phyloP scores from a whole-genome alignment of 2,329 filamentous ascomycete genomes.

The Dothideomycetidae sp. region DNA sequence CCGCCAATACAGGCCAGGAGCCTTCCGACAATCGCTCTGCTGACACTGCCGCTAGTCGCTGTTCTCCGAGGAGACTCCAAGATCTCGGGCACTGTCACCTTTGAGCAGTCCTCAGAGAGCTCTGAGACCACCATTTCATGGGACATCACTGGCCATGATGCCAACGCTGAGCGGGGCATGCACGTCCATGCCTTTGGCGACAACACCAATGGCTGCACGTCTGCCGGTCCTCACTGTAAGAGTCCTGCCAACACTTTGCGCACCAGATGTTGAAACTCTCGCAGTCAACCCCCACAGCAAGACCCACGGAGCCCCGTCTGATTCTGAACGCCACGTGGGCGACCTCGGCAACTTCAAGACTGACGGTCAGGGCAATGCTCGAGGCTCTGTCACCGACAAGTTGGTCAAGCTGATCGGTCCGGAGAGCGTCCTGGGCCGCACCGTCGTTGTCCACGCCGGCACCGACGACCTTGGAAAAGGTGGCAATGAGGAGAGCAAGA shows the following conservation, averaged over 20 bases:
- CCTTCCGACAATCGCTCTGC: no score
- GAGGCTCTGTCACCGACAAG: slow-evolving; percentile 66
- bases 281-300: slow-evolving; percentile 94
- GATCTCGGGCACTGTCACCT: slow-evolving; percentile 82
- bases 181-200: slow-evolving; percentile 98
- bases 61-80: slow-evolving; percentile 97
- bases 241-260: no score
- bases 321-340: slow-evolving; percentile 83
- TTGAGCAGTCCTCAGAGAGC: slow-evolving; percentile 79
- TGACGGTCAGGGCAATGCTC: slow-evolving; percentile 78
- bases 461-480: slow-evolving; percentile 95
- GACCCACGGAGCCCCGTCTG: slow-evolving; percentile 74
- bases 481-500: slow-evolving; percentile 85
- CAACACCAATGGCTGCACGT: slow-evolving; percentile 99
- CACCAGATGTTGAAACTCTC: no score
- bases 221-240: slow-evolving; percentile 92
- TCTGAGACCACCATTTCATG: slow-evolving; percentile 75
- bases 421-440: slow-evolving; percentile 89
- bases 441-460: slow-evolving; percentile 84
- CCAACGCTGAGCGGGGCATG: slow-evolving; percentile 94
- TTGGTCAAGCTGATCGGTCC: slow-evolving; percentile 91
- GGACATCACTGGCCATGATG: slow-evolving; percentile 82
- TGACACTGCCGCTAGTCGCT: slow-evolving; percentile 49
- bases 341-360: slow-evolving; percentile 97
- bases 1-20: no score